These are phyloP conservation scores for Cladosporium sp. DNA, from an alignment of 2,329 filamentous ascomycete species.

Conservation along the genomic window DNA sequence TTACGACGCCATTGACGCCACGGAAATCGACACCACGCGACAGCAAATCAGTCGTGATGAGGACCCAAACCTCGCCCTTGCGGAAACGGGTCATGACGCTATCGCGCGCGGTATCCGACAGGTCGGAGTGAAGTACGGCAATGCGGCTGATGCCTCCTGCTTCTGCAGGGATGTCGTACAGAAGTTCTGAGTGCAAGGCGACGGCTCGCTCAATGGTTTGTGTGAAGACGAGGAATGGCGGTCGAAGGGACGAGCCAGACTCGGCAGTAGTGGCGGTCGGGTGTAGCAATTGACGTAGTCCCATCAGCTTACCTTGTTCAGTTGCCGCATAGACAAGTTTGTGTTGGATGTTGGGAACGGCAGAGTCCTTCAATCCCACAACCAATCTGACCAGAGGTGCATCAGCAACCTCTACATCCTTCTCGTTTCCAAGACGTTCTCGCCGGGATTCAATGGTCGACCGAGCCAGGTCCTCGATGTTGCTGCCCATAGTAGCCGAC, in stretches of 20 bases:
- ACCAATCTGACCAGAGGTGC: conserved; percentile 72
- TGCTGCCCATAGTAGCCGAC: conserved; percentile 96
- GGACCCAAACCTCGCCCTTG: conserved; percentile 87
- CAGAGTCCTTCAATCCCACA: conserved; percentile 93
- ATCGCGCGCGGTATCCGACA: conserved; percentile 71
- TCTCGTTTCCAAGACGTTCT: conserved; percentile 18
- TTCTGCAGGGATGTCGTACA: conserved; percentile 87
- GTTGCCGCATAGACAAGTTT: conserved; percentile 86
- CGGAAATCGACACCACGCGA: conserved; percentile 91
- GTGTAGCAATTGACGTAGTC: conserved; percentile 81
- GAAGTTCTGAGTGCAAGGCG: conserved; percentile 81
- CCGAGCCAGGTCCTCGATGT: conserved; percentile 73
- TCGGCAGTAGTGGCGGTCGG: conserved; percentile 61
- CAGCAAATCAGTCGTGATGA: conserved; percentile 92
- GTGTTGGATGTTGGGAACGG: conserved; percentile 87
- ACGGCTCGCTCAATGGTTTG: conserved; percentile 90
- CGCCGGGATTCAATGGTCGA: conserved; percentile 59
- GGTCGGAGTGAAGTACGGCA: conserved; percentile 82
- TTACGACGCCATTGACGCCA: conserved; percentile 92
- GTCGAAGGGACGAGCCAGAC: conserved; percentile 57
- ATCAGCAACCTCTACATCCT: conserved; percentile 6
- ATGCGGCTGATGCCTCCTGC: conserved; percentile 81
- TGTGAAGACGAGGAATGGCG: conserved; percentile 92
- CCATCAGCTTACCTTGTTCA: conserved; percentile 89
- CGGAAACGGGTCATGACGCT: conserved; percentile 86